Base-by-base conservation (phyloP, 805 yeast genomes). In the Starmera pachycereana region DNA sequence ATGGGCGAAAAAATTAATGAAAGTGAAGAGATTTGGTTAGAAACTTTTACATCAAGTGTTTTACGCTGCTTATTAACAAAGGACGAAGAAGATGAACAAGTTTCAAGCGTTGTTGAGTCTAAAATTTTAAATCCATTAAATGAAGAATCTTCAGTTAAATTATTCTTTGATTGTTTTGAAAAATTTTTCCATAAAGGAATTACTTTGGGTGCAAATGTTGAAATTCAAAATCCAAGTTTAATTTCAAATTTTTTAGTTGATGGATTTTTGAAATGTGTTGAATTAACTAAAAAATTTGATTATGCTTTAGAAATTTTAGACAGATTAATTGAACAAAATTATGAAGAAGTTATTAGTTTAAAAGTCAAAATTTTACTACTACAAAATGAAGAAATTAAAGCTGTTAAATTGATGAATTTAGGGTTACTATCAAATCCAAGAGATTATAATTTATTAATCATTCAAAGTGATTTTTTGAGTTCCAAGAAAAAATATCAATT, bases 121-220 rank as follows among this genome's bases (percentile, higher is more conserved):
- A 74, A 96, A 48, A 77, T 81, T 43, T 68, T 86, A 41, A 82
- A 87, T 51, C 97, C 97, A 5, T 72, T 92, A 44, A 54, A 68
- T 25, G 62, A 61, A 29, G 62, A 65, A 9, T 69, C 64, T 28
- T 60, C 68, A 12, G 77, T 81, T 3, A 62, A 63, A 40, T 57
- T 61, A 39, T 86, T 86, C 54, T 56, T 85, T 39, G 62, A 63
- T 18, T 84, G 79, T 1, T 83, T 83, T 55, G 87, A 80, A 56
- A 56, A 61, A 39, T 68, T 87, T 43, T 87, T 81, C 54, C 65
- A 63, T 48, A 70, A 72, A 29, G 95, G 95, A 12, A 69, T 76
- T 18, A 72, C 68, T 43, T 55, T 82, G 37, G 96, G 96, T 4
- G 69, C 78, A 40, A 68, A 68, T 12, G 74, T 83, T 32, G 84